A percentile compares a stretch with the other conserved stretches of the same genome.
phyloP scores from a whole-genome alignment of 805 yeast species.

The Yamadazyma phyllophila region DNA sequence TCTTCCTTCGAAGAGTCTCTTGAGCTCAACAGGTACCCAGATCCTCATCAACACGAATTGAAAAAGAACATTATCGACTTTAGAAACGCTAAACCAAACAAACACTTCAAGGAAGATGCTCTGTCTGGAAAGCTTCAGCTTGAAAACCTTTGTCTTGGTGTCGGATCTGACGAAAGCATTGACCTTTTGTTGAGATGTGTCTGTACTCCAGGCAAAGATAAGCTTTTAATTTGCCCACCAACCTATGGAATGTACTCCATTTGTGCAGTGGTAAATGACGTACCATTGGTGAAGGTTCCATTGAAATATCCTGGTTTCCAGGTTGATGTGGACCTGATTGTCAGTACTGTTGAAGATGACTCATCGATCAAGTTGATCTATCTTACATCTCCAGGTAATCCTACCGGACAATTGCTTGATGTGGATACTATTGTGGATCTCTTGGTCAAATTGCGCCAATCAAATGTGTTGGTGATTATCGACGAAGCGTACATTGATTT shows the following conservation, averaged over 20 bases:
- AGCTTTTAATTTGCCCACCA: conserved; percentile 85
- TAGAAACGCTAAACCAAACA: conserved; percentile 55
- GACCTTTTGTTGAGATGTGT: conserved; percentile 84
- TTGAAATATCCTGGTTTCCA: conserved; percentile 52
- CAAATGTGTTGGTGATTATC: conserved; percentile 79
- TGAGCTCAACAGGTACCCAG: conserved; percentile 89
- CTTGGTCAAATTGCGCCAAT: conserved; percentile 48
- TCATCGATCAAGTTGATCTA: conserved; percentile 69
- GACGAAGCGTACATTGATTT: conserved; percentile 98
- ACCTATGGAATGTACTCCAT: conserved; percentile 97
- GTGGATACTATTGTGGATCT: conserved; percentile 32
- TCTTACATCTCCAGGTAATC: conserved; percentile 95
- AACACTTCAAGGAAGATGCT: conserved; percentile 10
- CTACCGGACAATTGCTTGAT: conserved; percentile 71
- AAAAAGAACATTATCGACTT: conserved; percentile 70
- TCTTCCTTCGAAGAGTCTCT: conserved; percentile 44
- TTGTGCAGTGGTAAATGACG: conserved; percentile 87
- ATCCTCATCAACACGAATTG: conserved; percentile 84
- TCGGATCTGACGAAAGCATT: conserved; percentile 95
- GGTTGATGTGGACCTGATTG: conserved; percentile 55
- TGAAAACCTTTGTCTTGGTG: conserved; percentile 85
- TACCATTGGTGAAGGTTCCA: conserved; percentile 72
- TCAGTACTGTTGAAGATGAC: conserved; percentile 53
- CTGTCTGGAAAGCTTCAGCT: conserved; percentile 37
- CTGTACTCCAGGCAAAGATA: conserved; percentile 80